These are phyloP conservation scores for Debaryomyces nepalensis DNA, from an alignment of 1,139 yeast species.

Conservation along the genomic window DNA sequence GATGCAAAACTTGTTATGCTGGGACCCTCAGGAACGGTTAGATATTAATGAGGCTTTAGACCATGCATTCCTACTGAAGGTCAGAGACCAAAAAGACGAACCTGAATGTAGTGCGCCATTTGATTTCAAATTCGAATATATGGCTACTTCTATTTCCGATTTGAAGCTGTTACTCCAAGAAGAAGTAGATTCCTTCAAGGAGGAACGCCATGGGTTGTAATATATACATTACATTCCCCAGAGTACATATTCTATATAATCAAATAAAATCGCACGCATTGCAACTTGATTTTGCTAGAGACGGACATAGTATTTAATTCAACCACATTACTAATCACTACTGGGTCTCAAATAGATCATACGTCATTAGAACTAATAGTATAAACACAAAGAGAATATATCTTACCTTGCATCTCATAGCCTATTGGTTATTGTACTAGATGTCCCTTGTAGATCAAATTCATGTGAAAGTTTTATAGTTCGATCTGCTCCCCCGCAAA, in stretches of 20 bases:
- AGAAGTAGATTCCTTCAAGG: slow-evolving; percentile 45
- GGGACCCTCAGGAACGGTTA: slow-evolving; percentile 59
- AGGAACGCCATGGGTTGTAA: slow-evolving; percentile 2
- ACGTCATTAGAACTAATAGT: too few species aligned
- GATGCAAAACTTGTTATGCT: slow-evolving; percentile 54
- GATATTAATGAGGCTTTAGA: slow-evolving; percentile 55
- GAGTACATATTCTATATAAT: too few species aligned
- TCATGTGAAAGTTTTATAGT: slow-evolving; percentile 2
- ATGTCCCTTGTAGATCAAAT: too few species aligned
- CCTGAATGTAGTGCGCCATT: slow-evolving; percentile 51
- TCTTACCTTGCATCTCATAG: too few species aligned
- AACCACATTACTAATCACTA: too few species aligned
- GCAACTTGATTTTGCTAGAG: too few species aligned
- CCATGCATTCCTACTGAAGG: slow-evolving; percentile 52
- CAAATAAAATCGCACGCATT: too few species aligned
- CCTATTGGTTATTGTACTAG: too few species aligned
- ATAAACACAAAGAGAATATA: too few species aligned
- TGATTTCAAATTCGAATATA: slow-evolving; percentile 65
- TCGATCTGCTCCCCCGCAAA: slow-evolving; percentile 3
- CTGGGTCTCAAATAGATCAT: too few species aligned
- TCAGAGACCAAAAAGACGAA: slow-evolving; percentile 57
- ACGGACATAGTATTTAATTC: too few species aligned
- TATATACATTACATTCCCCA: too few species aligned
- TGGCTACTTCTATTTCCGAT: slow-evolving; percentile 38
- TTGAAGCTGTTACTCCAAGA: slow-evolving; percentile 49